Evolutionary conservation across 2,329 filamentous ascomycete species (phyloP).

Genomic region (Hymenoscyphus fructigenus): DNA sequence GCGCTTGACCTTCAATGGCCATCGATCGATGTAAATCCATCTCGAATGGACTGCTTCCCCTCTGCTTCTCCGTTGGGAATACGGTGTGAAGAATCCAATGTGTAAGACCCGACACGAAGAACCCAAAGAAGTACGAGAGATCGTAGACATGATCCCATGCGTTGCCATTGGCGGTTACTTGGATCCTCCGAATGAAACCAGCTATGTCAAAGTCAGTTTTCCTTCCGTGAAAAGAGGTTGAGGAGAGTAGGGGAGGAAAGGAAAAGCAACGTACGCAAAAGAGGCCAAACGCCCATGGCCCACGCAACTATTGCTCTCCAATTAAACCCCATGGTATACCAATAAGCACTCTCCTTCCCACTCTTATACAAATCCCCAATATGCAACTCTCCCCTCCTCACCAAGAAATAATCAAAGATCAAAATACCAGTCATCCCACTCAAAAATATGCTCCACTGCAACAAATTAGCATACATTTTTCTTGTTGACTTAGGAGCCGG

Average conservation of each 20-base stretch:
- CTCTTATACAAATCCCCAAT: slow-evolving; percentile 37
- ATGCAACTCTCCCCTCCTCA: slow-evolving; percentile 36
- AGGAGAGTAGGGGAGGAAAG: not conserved
- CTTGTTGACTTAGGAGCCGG: no score
- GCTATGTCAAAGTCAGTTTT: slow-evolving; percentile 19
- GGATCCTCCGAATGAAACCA: slow-evolving; percentile 32
- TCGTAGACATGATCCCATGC: slow-evolving; percentile 38
- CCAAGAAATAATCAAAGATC: slow-evolving; percentile 44
- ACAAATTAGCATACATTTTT: no score
- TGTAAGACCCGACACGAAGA: slow-evolving; percentile 27
- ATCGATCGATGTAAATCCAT: slow-evolving; percentile 28
- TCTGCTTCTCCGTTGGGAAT: slow-evolving; percentile 32
- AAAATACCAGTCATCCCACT: slow-evolving; percentile 49
- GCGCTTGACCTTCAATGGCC: not conserved
- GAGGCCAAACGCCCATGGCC: slow-evolving; percentile 31
- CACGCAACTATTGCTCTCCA: slow-evolving; percentile 33
- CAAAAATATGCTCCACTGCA: slow-evolving; percentile 47
- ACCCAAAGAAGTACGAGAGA: slow-evolving; percentile 36
- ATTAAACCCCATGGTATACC: slow-evolving; percentile 37
- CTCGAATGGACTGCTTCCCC: slow-evolving; percentile 31
- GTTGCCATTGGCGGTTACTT: slow-evolving; percentile 20
- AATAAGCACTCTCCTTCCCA: slow-evolving; percentile 30
- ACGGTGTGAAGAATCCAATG: slow-evolving; percentile 27
- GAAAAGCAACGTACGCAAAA: slow-evolving; percentile 32
- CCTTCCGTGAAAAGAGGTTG: not conserved